Evolutionary conservation across 495 filamentous ascomycete genomes (phyloP).

Genomic region (Lophiostoma macrostomum): DNA sequence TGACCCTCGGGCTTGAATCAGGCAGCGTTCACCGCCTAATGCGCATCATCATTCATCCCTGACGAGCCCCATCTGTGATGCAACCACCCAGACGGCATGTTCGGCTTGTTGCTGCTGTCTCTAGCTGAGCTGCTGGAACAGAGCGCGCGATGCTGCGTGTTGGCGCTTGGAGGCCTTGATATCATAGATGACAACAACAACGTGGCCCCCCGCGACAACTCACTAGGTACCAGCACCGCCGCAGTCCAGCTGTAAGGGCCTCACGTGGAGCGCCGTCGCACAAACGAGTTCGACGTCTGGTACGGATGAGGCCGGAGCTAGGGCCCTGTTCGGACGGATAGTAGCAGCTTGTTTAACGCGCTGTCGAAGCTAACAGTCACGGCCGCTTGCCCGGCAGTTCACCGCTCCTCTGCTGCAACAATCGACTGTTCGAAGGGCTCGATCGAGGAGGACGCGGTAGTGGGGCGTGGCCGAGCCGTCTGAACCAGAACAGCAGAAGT

Average conservation of each 20-base stretch:
- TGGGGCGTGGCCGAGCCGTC: slow-evolving; percentile 6
- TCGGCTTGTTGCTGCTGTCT: slow-evolving; percentile 7
- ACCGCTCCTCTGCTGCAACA: slow-evolving; percentile 18
- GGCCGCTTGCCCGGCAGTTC: slow-evolving; percentile 18
- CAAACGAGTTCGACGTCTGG: slow-evolving; percentile 7
- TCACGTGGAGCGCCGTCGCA: slow-evolving; percentile 31
- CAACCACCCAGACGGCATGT: slow-evolving; percentile 22
- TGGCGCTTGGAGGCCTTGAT: slow-evolving; percentile 1
- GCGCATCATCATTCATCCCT: slow-evolving; percentile 28
- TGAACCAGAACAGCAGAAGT: background rate
- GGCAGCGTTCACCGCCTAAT: slow-evolving; percentile 36
- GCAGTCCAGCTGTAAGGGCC: slow-evolving; percentile 10
- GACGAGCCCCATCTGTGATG: slow-evolving; percentile 19
- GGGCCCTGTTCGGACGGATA: slow-evolving; percentile 19
- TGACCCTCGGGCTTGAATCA: slow-evolving; percentile 32
- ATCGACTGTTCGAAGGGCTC: slow-evolving; percentile 2
- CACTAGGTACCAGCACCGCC: slow-evolving; percentile 22
- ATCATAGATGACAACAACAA: slow-evolving; percentile 21
- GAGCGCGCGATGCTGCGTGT: background rate
- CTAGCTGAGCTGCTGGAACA: background rate
- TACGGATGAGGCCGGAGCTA: slow-evolving; percentile 34
- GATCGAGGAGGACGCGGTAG: background rate
- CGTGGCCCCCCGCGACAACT: slow-evolving; percentile 25
- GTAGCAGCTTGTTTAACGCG: slow-evolving; percentile 14
- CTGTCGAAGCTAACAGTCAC: slow-evolving; percentile 12